Percentiles rank a stretch among this genome's conserved stretches.
These are phyloP conservation scores for Cyclaneusma minus DNA, from an alignment of 2,329 filamentous ascomycete species.

Conservation along the genomic window DNA sequence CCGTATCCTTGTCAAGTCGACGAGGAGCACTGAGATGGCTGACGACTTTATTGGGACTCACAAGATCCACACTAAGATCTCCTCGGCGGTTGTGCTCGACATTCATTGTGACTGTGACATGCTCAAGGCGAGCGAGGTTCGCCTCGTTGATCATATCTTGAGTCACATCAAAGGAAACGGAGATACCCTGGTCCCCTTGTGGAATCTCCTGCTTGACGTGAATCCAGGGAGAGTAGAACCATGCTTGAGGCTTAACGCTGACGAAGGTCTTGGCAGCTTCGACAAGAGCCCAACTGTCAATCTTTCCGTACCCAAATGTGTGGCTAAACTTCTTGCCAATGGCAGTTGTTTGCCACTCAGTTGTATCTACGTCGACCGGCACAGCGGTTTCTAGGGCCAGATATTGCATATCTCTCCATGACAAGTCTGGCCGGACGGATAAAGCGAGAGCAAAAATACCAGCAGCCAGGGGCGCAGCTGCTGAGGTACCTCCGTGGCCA, in stretches of 20 bases:
- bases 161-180: constrained; percentile 70
- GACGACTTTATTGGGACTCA: constrained; percentile 66
- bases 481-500: constrained; percentile 87
- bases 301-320: constrained; percentile 88
- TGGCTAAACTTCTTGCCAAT: constrained; percentile 84
- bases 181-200: constrained; percentile 66
- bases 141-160: constrained; percentile 63
- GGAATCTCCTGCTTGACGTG: constrained; percentile 78
- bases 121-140: constrained; percentile 78
- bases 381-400: constrained; percentile 73
- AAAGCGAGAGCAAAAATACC: constrained; percentile 85
- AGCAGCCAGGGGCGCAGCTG: constrained; percentile 81
- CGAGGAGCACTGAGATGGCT: constrained; percentile 73
- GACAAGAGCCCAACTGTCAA: constrained; percentile 76
- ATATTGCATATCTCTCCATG: constrained; percentile 91
- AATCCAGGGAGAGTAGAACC: constrained; percentile 88
- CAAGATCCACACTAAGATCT: constrained; percentile 81
- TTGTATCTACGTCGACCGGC: constrained; percentile 56
- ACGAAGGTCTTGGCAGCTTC: constrained; percentile 75
- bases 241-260: constrained; percentile 85
- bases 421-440: constrained; percentile 69
- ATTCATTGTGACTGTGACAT: constrained; percentile 97
- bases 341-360: constrained; percentile 68
- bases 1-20: constrained; percentile 44
- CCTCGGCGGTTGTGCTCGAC: constrained; percentile 74